phyloP scores from a whole-genome alignment of 371 early-diverging fungal genomes.

The Mortierella polycephala region DNA sequence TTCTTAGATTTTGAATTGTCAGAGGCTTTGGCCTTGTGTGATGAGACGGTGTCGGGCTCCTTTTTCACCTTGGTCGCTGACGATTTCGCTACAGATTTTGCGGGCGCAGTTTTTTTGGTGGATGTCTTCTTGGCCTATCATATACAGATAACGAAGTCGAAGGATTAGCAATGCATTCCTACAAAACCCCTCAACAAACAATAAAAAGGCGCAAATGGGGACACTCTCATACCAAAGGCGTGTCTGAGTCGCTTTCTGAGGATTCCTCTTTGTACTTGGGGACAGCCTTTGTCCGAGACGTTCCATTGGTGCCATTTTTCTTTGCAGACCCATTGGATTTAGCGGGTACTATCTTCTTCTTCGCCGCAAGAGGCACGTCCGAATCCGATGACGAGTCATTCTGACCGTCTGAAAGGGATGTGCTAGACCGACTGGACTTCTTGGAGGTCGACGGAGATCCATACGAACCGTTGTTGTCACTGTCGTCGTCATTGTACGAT shows the following conservation, averaged over 20 bases:
- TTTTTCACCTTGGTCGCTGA: constrained; percentile 28
- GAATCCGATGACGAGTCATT: constrained; percentile 26
- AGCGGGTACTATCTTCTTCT: constrained; percentile 17
- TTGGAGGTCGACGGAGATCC: constrained; percentile 12
- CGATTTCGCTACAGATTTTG: constrained; percentile 17
- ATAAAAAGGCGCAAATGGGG: neutral
- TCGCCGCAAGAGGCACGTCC: constrained; percentile 41
- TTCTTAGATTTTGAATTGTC: constrained; percentile 21
- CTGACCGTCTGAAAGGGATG: constrained; percentile 17
- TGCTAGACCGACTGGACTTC: constrained; percentile 12
- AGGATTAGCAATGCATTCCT: neutral
- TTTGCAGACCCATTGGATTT: constrained; percentile 18
- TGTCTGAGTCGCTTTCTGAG: constrained; percentile 37
- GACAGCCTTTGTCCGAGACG: constrained; percentile 18
- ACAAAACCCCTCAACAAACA: neutral
- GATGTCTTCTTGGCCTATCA: constrained; percentile 33
- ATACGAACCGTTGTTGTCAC: constrained; percentile 15
- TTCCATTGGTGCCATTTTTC: constrained; percentile 24
- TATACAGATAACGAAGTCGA: neutral
- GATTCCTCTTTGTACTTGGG: constrained; percentile 51
- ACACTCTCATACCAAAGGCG: constrained; percentile 22
- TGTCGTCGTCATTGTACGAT: constrained; percentile 28
- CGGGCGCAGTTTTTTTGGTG: constrained; percentile 17
- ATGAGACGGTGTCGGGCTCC: constrained; percentile 13
- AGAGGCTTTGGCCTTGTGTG: constrained; percentile 11